Evolutionary conservation across 2,329 filamentous ascomycete species (phyloP).

Genomic region (Botryosphaeria dothidea): DNA sequence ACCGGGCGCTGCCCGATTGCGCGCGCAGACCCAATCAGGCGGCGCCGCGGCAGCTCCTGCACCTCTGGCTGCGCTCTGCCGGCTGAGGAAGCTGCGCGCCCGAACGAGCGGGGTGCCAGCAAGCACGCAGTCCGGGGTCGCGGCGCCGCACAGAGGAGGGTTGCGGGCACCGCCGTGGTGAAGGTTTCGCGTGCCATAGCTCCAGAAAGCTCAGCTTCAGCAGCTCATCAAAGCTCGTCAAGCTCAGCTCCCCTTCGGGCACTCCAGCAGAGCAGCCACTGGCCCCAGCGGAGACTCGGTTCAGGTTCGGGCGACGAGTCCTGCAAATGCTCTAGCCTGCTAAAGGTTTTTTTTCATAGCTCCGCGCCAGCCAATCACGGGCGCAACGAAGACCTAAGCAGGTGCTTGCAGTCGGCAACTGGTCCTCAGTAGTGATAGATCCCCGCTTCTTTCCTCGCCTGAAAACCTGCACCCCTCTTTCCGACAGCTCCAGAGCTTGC

Average conservation of each 20-base stretch:
- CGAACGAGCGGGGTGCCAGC: background rate
- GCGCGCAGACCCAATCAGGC: background rate
- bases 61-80: background rate
- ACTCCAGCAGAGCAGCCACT: background rate
- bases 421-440: conserved; percentile 10
- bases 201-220: background rate
- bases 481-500: background rate
- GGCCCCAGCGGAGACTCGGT: background rate
- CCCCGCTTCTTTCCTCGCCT: conserved; percentile 15
- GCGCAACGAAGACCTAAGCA: conserved; percentile 6
- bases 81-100: background rate
- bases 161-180: no score
- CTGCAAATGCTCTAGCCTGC: conserved; percentile 8
- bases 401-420: conserved; percentile 16
- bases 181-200: conserved; percentile 5
- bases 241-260: background rate
- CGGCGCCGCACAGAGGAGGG: background rate
- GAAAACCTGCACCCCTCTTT: conserved; percentile 14
- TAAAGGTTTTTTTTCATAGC: conserved; percentile 12
- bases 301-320: background rate
- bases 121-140: background rate
- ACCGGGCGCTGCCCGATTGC: background rate
- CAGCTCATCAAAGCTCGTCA: background rate
- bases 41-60: background rate
- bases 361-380: conserved; percentile 17